Conservation (phyloP, 2,329 filamentous ascomycete genomes). For the Apiospora koreana region DNA sequence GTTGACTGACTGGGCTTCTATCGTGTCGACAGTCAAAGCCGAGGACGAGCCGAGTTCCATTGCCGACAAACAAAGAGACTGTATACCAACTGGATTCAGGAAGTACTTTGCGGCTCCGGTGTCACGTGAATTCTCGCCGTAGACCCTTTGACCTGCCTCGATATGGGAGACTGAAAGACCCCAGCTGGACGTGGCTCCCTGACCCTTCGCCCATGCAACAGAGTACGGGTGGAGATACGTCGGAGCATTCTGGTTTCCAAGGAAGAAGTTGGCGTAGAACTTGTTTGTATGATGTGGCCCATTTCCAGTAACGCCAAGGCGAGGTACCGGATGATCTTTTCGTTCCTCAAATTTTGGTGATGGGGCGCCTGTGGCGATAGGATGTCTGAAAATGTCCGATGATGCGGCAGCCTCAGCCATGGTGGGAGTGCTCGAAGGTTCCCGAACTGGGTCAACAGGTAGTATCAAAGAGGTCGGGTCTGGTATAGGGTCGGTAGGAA, state of each 20-base stretch:
- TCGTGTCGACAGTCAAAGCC: constrained; percentile 51
- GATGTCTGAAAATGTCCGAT: constrained; percentile 55
- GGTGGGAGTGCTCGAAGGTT: constrained; percentile 24
- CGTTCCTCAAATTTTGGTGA: constrained; percentile 47
- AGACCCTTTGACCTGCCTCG: constrained; percentile 66
- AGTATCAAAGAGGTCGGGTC: constrained; percentile 37
- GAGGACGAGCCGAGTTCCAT: constrained; percentile 67
- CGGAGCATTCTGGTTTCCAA: constrained; percentile 69
- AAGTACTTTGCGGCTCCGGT: constrained; percentile 70
- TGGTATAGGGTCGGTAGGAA: constrained; percentile 36
- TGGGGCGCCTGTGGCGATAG: constrained; percentile 55
- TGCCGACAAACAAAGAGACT: constrained; percentile 80
- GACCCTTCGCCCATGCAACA: constrained; percentile 66
- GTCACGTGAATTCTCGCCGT: constrained; percentile 57
- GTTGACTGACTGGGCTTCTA: constrained; percentile 62
- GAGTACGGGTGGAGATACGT: constrained; percentile 78
- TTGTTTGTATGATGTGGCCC: constrained; percentile 72
- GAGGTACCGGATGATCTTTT: constrained; percentile 59
- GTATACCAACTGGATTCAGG: constrained; percentile 78
- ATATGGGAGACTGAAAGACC: constrained; percentile 78
- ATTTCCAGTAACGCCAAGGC: constrained; percentile 48
- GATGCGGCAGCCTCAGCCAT: constrained; percentile 19
- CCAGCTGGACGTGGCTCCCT: constrained; percentile 65
- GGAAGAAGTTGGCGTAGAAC: constrained; percentile 79
- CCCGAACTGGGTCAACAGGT: constrained; percentile 16